A percentile compares a stretch with the other conserved stretches of the same genome.
These are phyloP conservation scores for Entelexis paramagnoliae DNA, from an alignment of 1,139 yeast genomes.

Conservation along the genomic window DNA sequence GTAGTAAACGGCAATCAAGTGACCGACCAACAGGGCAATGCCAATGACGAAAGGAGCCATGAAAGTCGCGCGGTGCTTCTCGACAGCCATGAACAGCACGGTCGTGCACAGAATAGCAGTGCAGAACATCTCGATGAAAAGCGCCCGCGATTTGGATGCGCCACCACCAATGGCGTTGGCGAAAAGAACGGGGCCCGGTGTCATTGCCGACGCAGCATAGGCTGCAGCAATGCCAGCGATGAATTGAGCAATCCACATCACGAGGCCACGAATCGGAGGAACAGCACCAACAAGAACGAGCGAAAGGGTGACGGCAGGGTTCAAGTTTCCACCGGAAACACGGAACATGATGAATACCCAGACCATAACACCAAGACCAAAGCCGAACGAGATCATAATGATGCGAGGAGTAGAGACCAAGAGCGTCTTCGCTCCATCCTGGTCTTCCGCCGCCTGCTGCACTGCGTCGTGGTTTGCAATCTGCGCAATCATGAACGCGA, in stretches of 20 bases:
- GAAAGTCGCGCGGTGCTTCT: slow-evolving; percentile 5
- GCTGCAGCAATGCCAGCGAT: slow-evolving; percentile 6
- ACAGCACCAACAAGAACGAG: slow-evolving; percentile 5
- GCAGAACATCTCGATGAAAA: slow-evolving; percentile 4
- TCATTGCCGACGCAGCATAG: slow-evolving; percentile 1
- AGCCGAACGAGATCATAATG: slow-evolving; percentile 5
- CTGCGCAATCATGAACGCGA: slow-evolving; percentile 6
- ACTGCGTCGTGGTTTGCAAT: slow-evolving; percentile 3
- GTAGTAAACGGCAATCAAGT: slow-evolving; percentile 5
- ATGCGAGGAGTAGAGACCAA: slow-evolving; percentile 1
- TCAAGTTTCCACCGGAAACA: slow-evolving; percentile 2
- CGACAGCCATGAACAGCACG: slow-evolving; percentile 6
- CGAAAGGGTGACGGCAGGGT: slow-evolving; percentile 5
- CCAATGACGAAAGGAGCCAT: slow-evolving; percentile 6
- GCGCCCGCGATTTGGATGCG: background rate
- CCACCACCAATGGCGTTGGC: slow-evolving; percentile 6
- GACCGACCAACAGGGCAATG: slow-evolving; percentile 3
- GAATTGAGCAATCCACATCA: slow-evolving; percentile 5
- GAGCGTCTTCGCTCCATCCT: background rate
- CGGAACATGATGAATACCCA: slow-evolving; percentile 9
- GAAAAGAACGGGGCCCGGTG: slow-evolving; percentile 2
- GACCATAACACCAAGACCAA: slow-evolving; percentile 4
- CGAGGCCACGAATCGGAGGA: slow-evolving; percentile 2
- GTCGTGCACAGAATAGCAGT: slow-evolving; percentile 3
- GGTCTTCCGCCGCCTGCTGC: background rate